Evolutionary conservation across 495 filamentous ascomycete genomes (phyloP), one percentile per base, ranked within the genome.

Genomic region (Evansstolkia leycettana): DNA sequence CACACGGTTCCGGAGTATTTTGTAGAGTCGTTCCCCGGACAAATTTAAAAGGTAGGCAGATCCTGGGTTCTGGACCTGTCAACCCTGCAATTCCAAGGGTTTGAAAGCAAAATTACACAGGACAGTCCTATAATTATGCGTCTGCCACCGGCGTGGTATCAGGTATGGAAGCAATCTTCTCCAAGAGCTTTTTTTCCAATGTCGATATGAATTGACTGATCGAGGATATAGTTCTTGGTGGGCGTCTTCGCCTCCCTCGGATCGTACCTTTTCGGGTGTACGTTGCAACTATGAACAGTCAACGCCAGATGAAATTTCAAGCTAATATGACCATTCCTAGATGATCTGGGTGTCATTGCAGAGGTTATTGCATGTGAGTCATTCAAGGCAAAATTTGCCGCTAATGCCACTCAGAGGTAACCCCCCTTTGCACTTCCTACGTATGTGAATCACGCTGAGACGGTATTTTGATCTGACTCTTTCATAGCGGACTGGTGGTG

Each of bases 221-320:
- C 30, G 44, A 8, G 26, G 11, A 1, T 26, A 36, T 51, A 77
- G 69, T 74, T 75, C 47, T 62, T 77, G 39, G 68, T 76, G 13
- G 68, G 71, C 54, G 62, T 77, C 27, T 78, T 78, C 50, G 74
- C 74, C 52, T 76, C 72, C 5, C 54, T 77, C 20, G 73, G 73
- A 31, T 75, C 70, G 12, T 67, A 76, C 39, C 64, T 76, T 17
- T 79, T 61, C 50, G 75, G 73, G 44, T 74, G 58, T 63, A 40
- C 26, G 58, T 52, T 26, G 24, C 7, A 26, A 26, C 7, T 7
- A n/a, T 7, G n/a, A 26, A 7, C 24, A 26, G n/a, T 26, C 24
- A 26, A 26, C 7, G n/a, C 48, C 55, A 23, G 47, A 61, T 1
- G 16, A 27, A 1, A 12, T 2, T 17, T 15, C 14, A 24, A 17